These are phyloP conservation scores for Boletus hoseneyae DNA, from an alignment of 1,284 basidiomycete genomes.

Conservation along the genomic window DNA sequence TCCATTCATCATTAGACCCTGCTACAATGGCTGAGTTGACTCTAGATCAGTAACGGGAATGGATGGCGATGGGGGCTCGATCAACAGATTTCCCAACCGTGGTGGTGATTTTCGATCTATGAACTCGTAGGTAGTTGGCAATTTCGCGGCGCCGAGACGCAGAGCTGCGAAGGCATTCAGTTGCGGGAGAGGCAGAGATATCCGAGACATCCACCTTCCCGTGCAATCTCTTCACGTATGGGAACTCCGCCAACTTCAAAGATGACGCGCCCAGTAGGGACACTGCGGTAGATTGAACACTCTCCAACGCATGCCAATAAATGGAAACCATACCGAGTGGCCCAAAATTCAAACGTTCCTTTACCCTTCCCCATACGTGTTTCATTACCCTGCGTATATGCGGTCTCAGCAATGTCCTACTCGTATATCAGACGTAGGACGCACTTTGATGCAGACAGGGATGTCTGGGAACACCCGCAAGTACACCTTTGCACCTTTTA, in stretches of 20 bases:
- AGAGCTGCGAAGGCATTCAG: constrained; percentile 55
- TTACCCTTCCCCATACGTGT: constrained; percentile 99
- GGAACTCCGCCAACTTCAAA: constrained; percentile 93
- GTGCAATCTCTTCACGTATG: constrained; percentile 90
- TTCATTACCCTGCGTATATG: constrained; percentile 77
- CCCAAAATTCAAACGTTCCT: constrained; percentile 97
- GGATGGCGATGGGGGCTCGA: constrained; percentile 37
- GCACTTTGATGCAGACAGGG: constrained; percentile 93
- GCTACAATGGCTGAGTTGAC: constrained; percentile 6
- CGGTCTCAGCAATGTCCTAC: constrained; percentile 2
- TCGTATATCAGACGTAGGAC: constrained; percentile 11
- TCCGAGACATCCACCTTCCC: constrained; percentile 61
- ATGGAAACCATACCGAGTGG: constrained; percentile 66
- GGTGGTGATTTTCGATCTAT: constrained; percentile 71
- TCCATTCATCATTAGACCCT: constrained; percentile 6
- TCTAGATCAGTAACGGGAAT: constrained; percentile 17
- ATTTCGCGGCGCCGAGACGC: constrained; percentile 84
- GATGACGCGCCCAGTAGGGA: constrained; percentile 88
- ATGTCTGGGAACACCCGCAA: constrained; percentile 95
- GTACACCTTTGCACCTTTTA: constrained; percentile 89
- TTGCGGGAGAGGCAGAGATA: background rate
- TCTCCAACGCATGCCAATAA: background rate
- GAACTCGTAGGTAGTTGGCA: constrained; percentile 90
- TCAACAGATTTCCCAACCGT: constrained; percentile 71
- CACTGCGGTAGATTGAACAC: constrained; percentile 44